Evolutionary conservation across 1,284 basidiomycete species (phyloP).

Genomic region (Somion occarium): DNA sequence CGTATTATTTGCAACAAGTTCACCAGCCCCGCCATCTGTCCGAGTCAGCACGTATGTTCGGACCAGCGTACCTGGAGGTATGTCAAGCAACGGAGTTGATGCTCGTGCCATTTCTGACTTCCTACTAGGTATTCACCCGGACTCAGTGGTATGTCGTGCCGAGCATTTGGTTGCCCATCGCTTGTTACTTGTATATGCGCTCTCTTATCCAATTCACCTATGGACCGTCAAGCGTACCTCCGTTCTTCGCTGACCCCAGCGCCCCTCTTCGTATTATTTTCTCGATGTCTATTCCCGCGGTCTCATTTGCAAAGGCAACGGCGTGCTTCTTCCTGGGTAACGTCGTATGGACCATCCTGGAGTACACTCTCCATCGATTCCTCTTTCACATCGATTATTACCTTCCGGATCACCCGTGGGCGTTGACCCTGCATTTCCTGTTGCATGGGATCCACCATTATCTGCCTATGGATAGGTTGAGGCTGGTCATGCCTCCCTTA

Average conservation of each 20-base stretch:
- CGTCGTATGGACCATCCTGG: conserved; percentile 92
- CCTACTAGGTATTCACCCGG: conserved; percentile 67
- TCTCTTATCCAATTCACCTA: conserved; percentile 75
- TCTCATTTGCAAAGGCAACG: conserved; percentile 45
- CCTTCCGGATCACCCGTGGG: conserved; percentile 81
- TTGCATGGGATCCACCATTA: conserved; percentile 98
- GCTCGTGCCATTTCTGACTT: conserved; percentile 1
- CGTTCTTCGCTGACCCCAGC: conserved; percentile 48
- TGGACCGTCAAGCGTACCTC: conserved; percentile 48
- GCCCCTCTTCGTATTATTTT: conserved; percentile 47
- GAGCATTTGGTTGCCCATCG: conserved; percentile 88
- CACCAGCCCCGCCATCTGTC: conserved; percentile 93
- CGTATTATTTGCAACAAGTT: conserved; percentile 94
- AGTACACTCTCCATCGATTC: conserved; percentile 96
- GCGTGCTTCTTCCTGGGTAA: conserved; percentile 79
- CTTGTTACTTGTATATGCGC: conserved; percentile 75
- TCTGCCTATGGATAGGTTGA: conserved; percentile 92
- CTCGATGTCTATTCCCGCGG: conserved; percentile 35
- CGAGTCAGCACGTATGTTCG: conserved; percentile 86
- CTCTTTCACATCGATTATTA: conserved; percentile 94
- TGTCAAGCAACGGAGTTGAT: conserved; percentile 12
- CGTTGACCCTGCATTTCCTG: conserved; percentile 88
- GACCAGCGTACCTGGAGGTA: conserved; percentile 79
- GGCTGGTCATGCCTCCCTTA: conserved; percentile 96
- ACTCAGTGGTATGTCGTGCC: conserved; percentile 97